phyloP scores from a whole-genome alignment of 2,329 filamentous ascomycete genomes.

The Paradendryphiella salina region DNA sequence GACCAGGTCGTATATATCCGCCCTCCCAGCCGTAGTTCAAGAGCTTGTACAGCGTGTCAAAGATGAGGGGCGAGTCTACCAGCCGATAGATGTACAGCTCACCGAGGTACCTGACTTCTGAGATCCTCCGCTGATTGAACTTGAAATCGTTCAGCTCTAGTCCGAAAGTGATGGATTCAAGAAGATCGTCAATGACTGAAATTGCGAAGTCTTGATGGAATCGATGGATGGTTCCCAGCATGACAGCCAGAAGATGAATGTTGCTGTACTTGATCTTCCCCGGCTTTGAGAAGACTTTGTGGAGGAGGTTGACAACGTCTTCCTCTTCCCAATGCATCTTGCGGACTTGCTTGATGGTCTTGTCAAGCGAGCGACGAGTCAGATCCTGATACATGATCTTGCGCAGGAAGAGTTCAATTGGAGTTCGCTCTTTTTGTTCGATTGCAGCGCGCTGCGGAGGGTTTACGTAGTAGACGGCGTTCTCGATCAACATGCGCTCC shows the following conservation, averaged over 20 bases:
- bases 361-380: constrained; percentile 91
- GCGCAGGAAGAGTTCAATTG: constrained; percentile 88
- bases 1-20: constrained; percentile 78
- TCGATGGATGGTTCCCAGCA: constrained; percentile 83
- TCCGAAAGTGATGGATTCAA: constrained; percentile 85
- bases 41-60: constrained; percentile 92
- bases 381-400: constrained; percentile 93
- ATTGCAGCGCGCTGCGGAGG: constrained; percentile 92
- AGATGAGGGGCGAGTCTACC: constrained; percentile 92
- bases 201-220: constrained; percentile 93
- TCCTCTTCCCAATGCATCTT: constrained; percentile 96
- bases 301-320: constrained; percentile 77
- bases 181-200: constrained; percentile 84
- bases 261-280: constrained; percentile 98
- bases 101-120: constrained; percentile 93
- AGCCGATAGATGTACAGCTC: constrained; percentile 98
- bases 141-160: constrained; percentile 97
- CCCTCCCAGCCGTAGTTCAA: constrained; percentile 86
- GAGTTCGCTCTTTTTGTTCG: constrained; percentile 92
- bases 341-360: constrained; percentile 89
- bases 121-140: constrained; percentile 90
- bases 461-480: constrained; percentile 96
- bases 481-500: constrained; percentile 97
- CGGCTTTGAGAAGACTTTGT: constrained; percentile 93
- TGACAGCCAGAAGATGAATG: constrained; percentile 87